Base-by-base conservation (phyloP, 2,329 filamentous ascomycete genomes). In the Cordyceps farinosa region DNA sequence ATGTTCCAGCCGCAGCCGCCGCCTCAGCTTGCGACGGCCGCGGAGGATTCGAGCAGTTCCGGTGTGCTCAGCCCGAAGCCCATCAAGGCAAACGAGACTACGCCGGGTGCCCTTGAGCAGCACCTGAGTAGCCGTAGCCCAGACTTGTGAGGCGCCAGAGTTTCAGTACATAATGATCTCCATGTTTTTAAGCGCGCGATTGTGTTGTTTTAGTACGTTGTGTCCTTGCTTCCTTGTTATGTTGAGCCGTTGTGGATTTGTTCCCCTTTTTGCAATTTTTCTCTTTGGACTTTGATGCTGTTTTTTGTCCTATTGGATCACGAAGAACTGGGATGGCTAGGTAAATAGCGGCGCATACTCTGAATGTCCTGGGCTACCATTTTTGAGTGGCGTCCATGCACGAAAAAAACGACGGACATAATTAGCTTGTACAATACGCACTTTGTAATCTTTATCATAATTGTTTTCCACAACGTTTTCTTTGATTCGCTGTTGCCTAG, bases 1-100 rank as follows among this genome's bases (percentile, higher is more conserved):
- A 56, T 62, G 60, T 29, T 27, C 34, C 17, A 51, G 7, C 29
- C 40, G 6, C 30, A 9, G 13, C 34, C 34, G 11, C 22, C 45
- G 34, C 47, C 13, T 10, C 22, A n/a, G 48, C 38, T 30, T 13
- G 4, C 54, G 17, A 29, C 27, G 4, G 17, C 38, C 8, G 22
- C 64, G 11, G 29, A 65, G 67, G 54, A 22, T 22, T 22, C 70
- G 71, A 64, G 66, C 69, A 52, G 64, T 66, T 42, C 59, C 67
- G 68, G 71, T 47, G 73, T 77, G 65, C 70, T 76, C 65, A 77
- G 75, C 69, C 78, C 78, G 67, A 77, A 75, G 69, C 78, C 79
- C 66, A 71, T 79, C 64, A 80, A 78, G 73, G 76, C 75, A 65
- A 69, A 72, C 11, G 32, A 40, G 53, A 7, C 69, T 62, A 72